Base-by-base conservation (phyloP, 2,329 filamentous ascomycete genomes). In the Canariomyces notabilis region DNA sequence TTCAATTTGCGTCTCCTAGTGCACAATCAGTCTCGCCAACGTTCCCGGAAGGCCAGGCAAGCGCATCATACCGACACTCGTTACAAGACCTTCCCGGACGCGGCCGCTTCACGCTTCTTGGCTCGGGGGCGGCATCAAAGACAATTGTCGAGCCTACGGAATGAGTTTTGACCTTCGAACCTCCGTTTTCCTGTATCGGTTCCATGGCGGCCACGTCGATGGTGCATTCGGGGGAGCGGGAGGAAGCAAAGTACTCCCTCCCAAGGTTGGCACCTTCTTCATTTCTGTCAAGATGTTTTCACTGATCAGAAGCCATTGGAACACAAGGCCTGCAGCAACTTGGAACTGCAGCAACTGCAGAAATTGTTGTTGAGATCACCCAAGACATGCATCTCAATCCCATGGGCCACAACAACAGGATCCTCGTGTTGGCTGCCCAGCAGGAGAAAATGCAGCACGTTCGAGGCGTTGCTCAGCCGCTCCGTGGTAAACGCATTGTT, bases 21-120 rank as follows among this genome's bases (percentile, higher is more conserved):
- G 14, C 16, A 19, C 22, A 9, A 32, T 51, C 41, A 47, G 38
- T 43, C 18, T 14, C 22, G 6, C 31, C n/a, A 19, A 22, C n/a
- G n/a, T 36, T 37, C 21, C 18, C 20, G 7, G 12, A 21, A 40
- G 18, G 16, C n/a, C n/a, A 19, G 19, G 15, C 23, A 34, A 31
- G 42, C 32, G 16, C 15, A 20, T 38, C 45, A 44, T 47, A 48
- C 51, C 77, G 69, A 55, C 77, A 79, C 54, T 76, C 73, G 47
- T 72, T 73, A 58, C 75, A 79, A 3, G 74, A 77, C 58, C 78
- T 78, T 51, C 77, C 75, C 3, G 75, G 75, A 6, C 75, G 64
- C 2, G 74, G 73, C 23, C 75, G 67, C 57, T 77, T 77, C 42
- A 77, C 74, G 52, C 72, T 74, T 20, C 38, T 40, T 9, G 46